phyloP scores from a whole-genome alignment of 1,284 basidiomycete genomes.

The Porodaedalea pini region DNA sequence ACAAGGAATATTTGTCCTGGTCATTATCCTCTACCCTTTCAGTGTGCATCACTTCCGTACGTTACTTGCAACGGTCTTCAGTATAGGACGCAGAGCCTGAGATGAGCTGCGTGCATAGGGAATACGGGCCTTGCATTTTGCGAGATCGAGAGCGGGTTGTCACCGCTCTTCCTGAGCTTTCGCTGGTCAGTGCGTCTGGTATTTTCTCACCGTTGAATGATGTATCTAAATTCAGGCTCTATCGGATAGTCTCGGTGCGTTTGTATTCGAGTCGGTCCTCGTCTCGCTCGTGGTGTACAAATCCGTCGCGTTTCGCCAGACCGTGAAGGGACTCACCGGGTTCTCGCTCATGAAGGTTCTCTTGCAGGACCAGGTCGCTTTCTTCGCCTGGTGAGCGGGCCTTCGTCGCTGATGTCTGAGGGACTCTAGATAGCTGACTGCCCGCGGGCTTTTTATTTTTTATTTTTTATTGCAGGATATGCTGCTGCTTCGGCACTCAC shows the following conservation, averaged over 20 bases:
- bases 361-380: conserved; percentile 70
- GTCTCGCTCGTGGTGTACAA: conserved; percentile 84
- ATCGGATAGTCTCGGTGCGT: conserved; percentile 85
- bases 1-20: neutral
- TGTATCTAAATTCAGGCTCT: conserved; percentile 74
- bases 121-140: neutral
- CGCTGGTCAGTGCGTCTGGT: neutral
- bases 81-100: neutral
- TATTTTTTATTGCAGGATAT: neutral
- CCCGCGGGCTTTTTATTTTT: neutral
- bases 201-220: conserved; percentile 34
- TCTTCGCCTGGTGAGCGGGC: neutral
- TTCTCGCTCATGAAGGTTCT: neutral
- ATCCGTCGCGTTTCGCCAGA: neutral
- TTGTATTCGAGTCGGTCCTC: conserved; percentile 86
- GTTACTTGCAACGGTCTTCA: neutral
- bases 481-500: neutral
- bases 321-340: neutral
- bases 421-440: no score
- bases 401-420: no score
- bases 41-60: neutral
- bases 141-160: neutral
- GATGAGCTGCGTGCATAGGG: neutral
- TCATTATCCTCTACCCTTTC: neutral
- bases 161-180: neutral